Conservation (phyloP, 2,329 filamentous ascomycete genomes). For the Colletotrichum truncatum region DNA sequence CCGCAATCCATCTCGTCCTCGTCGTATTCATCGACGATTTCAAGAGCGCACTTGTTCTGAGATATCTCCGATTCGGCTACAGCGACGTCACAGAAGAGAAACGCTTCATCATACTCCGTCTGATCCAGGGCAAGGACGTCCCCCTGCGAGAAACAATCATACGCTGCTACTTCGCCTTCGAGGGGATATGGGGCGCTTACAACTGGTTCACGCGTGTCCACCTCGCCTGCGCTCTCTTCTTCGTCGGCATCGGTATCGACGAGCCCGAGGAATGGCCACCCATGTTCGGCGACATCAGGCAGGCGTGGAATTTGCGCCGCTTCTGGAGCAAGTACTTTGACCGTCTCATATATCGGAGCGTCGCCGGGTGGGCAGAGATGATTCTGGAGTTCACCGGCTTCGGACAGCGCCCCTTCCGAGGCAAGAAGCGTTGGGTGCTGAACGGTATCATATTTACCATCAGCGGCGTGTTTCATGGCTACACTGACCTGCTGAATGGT, state of each 20-base stretch:
- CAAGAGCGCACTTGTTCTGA: not conserved
- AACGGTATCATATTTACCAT: constrained; percentile 25
- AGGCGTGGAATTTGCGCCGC: constrained; percentile 31
- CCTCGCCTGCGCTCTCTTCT: constrained; percentile 1
- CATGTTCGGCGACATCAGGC: constrained; percentile 29
- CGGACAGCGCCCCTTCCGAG: not conserved
- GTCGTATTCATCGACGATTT: not conserved
- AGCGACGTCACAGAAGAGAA: not conserved
- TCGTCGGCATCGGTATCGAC: constrained; percentile 18
- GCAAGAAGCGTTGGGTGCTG: constrained; percentile 25
- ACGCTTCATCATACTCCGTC: constrained; percentile 9
- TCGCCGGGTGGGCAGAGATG: constrained; percentile 15
- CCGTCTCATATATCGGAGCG: constrained; percentile 28
- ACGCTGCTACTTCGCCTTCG: constrained; percentile 11
- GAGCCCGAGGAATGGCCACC: constrained; percentile 33
- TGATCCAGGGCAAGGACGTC: not conserved
- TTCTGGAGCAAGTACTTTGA: constrained; percentile 34
- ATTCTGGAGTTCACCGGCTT: not conserved
- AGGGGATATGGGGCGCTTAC: constrained; percentile 24
- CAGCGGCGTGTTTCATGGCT: constrained; percentile 22
- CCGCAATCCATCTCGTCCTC: not conserved
- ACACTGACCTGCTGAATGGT: constrained; percentile 3
- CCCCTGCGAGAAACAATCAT: not conserved
- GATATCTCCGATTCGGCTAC: not conserved
- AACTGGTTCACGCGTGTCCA: constrained; percentile 17